phyloP scores from a whole-genome alignment of 768 basidiomycete genomes.

The Russula brevipes region DNA sequence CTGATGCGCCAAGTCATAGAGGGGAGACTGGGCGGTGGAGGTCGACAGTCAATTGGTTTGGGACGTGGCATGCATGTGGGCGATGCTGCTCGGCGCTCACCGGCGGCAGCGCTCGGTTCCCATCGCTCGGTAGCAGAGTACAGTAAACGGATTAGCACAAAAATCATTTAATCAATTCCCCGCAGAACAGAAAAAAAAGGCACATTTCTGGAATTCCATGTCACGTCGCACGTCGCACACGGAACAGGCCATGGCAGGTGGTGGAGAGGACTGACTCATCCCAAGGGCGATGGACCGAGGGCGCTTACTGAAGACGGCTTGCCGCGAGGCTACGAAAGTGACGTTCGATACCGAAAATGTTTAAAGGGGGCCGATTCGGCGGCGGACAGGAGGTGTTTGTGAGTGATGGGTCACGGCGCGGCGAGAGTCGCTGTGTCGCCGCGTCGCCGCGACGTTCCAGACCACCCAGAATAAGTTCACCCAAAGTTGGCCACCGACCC shows the following conservation, averaged over 20 bases:
- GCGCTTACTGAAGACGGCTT: conserved; percentile 2
- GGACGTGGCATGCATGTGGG: no score
- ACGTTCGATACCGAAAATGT: conserved; percentile 1
- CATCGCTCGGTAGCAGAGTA: neutral
- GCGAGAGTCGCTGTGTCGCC: neutral
- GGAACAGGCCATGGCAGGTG: neutral
- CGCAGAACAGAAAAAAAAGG: neutral
- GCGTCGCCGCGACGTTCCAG: conserved; percentile 10
- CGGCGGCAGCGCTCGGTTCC: neutral
- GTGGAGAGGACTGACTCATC: no score
- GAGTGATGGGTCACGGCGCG: neutral
- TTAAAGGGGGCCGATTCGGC: conserved; percentile 12
- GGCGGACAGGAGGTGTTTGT: conserved; percentile 4
- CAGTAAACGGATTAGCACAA: neutral
- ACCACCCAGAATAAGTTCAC: neutral
- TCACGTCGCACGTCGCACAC: neutral
- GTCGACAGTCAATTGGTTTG: no score
- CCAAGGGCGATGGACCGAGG: neutral
- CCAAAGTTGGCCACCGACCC: neutral
- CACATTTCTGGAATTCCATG: conserved; percentile 10
- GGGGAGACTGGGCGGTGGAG: no score
- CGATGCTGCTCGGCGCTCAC: neutral
- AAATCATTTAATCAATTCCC: neutral
- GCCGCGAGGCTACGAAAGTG: conserved; percentile 9
- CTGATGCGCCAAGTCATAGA: neutral